These are phyloP conservation scores for Zygotorulaspora chibaensis DNA, from an alignment of 805 yeast genomes.

Conservation along the genomic window DNA sequence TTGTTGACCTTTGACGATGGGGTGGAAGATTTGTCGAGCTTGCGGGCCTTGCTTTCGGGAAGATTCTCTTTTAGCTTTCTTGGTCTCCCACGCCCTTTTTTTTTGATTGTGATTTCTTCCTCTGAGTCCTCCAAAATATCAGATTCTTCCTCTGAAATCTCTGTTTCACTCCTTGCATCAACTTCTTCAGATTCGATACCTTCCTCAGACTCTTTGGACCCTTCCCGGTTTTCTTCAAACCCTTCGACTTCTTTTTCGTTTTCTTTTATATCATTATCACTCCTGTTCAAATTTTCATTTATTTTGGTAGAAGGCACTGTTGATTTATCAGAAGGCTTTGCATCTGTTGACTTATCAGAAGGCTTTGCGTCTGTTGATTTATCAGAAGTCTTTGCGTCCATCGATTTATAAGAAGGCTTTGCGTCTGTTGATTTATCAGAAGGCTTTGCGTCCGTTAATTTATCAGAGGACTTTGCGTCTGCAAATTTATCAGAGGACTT, in stretches of 20 bases:
- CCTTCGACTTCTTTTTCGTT: slow-evolving; percentile 11
- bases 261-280: background rate
- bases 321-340: background rate
- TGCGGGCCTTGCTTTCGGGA: slow-evolving; percentile 5
- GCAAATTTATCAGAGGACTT: no score
- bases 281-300: background rate
- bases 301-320: no score
- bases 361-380: no score
- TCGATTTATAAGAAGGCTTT: no score
- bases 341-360: background rate
- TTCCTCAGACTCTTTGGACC: slow-evolving; percentile 1
- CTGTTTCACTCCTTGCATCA: slow-evolving; percentile 1
- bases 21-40: slow-evolving; percentile 4
- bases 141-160: slow-evolving; percentile 2
- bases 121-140: slow-evolving; percentile 2
- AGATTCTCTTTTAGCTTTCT: background rate
- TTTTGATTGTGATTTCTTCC: background rate
- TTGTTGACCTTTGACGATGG: slow-evolving; percentile 5
- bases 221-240: slow-evolving; percentile 10
- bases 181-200: slow-evolving; percentile 6
- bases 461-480: no score
- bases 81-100: background rate
- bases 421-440: no score
- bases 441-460: no score
- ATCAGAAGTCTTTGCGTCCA: no score